A percentile compares a stretch with the other conserved stretches of the same genome.
These are phyloP conservation scores for Hypericum androsaemum DNA, from an alignment of 345 rosid species.

Conservation along the genomic window DNA sequence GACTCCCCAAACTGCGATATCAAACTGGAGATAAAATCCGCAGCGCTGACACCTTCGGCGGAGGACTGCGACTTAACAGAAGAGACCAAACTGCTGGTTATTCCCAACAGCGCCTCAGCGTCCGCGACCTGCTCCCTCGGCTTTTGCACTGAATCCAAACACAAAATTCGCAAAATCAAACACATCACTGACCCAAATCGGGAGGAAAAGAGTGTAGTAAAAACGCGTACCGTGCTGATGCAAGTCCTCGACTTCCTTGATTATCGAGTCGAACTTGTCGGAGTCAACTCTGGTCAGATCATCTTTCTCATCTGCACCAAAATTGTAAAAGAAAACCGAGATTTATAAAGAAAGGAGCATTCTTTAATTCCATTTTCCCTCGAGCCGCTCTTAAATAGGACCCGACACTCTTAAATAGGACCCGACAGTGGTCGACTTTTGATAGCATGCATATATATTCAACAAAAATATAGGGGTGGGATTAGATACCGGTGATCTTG, in stretches of 20 bases:
- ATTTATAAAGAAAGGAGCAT: neutral
- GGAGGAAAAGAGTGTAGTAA: neutral
- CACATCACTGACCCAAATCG: neutral
- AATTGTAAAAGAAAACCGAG: neutral
- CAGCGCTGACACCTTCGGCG: constrained; percentile 46
- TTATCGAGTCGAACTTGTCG: constrained; percentile 40
- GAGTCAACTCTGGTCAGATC: constrained; percentile 53
- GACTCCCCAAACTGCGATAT: constrained; percentile 39
- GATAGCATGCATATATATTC: too few species aligned
- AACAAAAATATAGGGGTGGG: too few species aligned
- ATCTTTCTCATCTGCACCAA: constrained; percentile 52
- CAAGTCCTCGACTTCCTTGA: constrained; percentile 55
- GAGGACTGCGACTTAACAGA: constrained; percentile 57
- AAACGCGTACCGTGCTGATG: constrained; percentile 43
- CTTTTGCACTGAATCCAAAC: constrained; percentile 40
- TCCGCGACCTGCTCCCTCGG: constrained; percentile 93
- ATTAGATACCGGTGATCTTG: constrained; percentile 62
- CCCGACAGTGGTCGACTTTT: too few species aligned
- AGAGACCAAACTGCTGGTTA: constrained; percentile 51
- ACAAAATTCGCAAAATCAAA: neutral
- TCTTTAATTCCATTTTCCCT: too few species aligned
- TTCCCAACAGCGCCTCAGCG: constrained; percentile 77
- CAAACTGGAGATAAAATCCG: constrained; percentile 52
- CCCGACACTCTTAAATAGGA: too few species aligned
- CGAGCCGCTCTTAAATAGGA: too few species aligned